A percentile compares a stretch with the other conserved stretches of the same genome.
Conservation (phyloP, 768 basidiomycete genomes). For the Termitomyces sp. region DNA sequence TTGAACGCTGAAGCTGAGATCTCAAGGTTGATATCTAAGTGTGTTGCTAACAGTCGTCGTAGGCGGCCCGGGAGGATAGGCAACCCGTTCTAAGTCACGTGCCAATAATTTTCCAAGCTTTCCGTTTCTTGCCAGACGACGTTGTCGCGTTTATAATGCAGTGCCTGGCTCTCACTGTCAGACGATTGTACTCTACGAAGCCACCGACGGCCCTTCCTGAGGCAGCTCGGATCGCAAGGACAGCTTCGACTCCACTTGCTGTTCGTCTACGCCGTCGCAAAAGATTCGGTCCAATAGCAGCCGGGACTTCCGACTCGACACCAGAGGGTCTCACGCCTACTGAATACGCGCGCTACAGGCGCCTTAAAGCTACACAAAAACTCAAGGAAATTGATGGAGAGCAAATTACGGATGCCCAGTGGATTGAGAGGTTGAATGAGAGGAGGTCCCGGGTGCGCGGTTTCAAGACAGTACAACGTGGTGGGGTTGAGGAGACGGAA, state of each 20-base stretch:
- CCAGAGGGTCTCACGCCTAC: conserved; percentile 57
- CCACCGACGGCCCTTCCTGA: conserved; percentile 27
- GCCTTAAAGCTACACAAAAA: conserved; percentile 48
- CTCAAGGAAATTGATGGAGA: conserved; percentile 30
- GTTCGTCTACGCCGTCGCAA: conserved; percentile 66
- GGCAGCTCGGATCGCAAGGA: conserved; percentile 48
- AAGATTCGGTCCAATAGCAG: conserved; percentile 29
- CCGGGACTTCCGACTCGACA: conserved; percentile 40
- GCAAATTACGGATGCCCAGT: conserved; percentile 46
- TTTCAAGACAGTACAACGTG: conserved; percentile 34
- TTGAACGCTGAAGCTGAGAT: conserved; percentile 5
- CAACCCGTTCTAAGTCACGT: conserved; percentile 9
- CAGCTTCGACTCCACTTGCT: conserved; percentile 66
- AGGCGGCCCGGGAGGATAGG: background rate
- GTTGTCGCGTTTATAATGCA: conserved; percentile 27
- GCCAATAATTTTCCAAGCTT: conserved; percentile 10
- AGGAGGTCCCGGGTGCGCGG: conserved; percentile 67
- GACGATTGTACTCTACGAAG: conserved; percentile 34
- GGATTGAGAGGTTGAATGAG: conserved; percentile 50
- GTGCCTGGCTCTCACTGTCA: conserved; percentile 24
- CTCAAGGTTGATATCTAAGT: background rate
- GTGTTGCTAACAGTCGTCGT: background rate
- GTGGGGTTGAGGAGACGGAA: conserved; percentile 34
- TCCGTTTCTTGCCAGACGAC: background rate
- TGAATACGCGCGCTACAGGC: conserved; percentile 56